Evolutionary conservation across 2,329 filamentous ascomycete genomes (phyloP).

Genomic region (Magnaporthiopsis rhizophila): DNA sequence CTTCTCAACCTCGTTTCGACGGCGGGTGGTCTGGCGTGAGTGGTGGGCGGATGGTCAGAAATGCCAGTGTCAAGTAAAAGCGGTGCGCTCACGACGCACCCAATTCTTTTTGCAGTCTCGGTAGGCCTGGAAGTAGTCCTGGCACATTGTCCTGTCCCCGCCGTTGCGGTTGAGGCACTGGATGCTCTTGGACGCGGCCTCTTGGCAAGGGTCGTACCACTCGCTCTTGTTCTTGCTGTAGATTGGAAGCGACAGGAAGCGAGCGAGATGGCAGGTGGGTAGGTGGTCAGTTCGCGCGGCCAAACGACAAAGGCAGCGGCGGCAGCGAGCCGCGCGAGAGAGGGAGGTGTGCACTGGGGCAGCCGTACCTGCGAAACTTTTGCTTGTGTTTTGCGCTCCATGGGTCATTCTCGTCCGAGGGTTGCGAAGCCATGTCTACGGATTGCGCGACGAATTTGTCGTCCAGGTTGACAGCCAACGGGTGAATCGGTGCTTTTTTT

Average conservation of each 20-base stretch:
- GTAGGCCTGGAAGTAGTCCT: slow-evolving; percentile 93
- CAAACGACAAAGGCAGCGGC: slow-evolving; percentile 3
- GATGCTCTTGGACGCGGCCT: slow-evolving; percentile 77
- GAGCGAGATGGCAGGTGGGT: slow-evolving; percentile 9
- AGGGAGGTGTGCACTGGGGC: neutral
- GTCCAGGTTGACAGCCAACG: neutral
- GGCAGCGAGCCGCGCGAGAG: neutral
- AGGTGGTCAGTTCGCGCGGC: neutral
- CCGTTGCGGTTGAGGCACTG: slow-evolving; percentile 83
- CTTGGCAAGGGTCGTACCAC: slow-evolving; percentile 92
- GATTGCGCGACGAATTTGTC: neutral
- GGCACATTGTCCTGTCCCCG: slow-evolving; percentile 81
- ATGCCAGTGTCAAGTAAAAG: neutral
- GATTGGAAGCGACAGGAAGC: slow-evolving; percentile 7
- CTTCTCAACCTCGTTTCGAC: neutral
- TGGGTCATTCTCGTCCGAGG: slow-evolving; percentile 20
- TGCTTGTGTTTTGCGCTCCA: slow-evolving; percentile 53
- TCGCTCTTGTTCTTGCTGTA: slow-evolving; percentile 78
- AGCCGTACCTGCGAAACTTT: slow-evolving; percentile 54
- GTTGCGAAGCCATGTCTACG: slow-evolving; percentile 1
- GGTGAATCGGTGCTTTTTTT: neutral
- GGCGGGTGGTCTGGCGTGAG: neutral
- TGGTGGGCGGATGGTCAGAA: neutral
- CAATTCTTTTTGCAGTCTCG: slow-evolving; percentile 91
- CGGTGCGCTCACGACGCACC: slow-evolving; percentile 39